A percentile compares a stretch with the other conserved stretches of the same genome.
phyloP scores from a whole-genome alignment of 2,329 filamentous ascomycete genomes.

The Microascus cirrosus region DNA sequence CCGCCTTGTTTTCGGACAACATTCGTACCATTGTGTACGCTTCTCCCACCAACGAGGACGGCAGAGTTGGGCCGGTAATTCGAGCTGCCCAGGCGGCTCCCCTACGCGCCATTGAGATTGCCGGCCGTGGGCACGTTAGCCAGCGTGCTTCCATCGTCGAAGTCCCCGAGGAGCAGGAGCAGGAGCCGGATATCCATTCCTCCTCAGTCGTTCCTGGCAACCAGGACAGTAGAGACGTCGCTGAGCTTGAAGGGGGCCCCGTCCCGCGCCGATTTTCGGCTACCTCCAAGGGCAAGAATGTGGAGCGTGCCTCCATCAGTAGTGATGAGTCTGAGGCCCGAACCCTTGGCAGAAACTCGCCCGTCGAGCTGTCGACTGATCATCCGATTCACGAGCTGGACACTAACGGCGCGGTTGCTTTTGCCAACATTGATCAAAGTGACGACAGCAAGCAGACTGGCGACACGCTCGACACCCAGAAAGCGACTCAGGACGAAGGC shows the following conservation, averaged over 20 bases:
- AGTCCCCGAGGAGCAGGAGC: background rate
- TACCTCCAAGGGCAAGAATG: background rate
- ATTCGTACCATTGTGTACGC: background rate
- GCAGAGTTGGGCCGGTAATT: background rate
- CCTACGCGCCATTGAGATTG: background rate
- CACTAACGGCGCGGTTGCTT: background rate
- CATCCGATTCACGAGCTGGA: background rate
- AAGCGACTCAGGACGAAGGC: background rate
- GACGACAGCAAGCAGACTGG: background rate
- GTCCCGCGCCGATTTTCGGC: background rate
- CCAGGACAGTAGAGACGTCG: background rate
- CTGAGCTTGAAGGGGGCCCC: background rate
- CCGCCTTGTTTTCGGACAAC: background rate
- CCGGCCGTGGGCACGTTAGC: background rate
- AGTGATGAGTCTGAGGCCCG: background rate
- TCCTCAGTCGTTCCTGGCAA: background rate
- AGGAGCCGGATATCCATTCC: background rate
- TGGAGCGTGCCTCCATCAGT: background rate
- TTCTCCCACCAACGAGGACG: background rate
- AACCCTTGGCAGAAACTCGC: background rate
- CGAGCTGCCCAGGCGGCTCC: background rate
- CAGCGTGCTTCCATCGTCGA: background rate
- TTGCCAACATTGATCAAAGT: background rate
- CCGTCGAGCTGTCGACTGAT: background rate
- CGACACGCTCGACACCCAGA: background rate